Percentiles rank a stretch among this genome's conserved stretches.
Conservation (phyloP, 495 filamentous ascomycete species). For the Neurospora sp. region DNA sequence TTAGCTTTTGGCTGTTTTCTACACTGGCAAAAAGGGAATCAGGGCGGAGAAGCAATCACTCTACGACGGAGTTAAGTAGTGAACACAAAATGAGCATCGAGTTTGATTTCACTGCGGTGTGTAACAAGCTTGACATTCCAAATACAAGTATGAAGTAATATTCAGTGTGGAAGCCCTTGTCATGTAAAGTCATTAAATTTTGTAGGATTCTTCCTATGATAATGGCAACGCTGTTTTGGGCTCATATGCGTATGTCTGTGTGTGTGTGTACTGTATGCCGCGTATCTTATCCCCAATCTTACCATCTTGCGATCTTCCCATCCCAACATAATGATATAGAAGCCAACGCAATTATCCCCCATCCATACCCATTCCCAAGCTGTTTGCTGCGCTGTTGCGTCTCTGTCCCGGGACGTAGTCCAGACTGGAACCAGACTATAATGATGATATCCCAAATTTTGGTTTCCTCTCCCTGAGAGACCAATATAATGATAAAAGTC, state of each 20-base stretch:
- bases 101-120: background rate
- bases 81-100: background rate
- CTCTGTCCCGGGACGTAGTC: background rate
- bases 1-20: background rate
- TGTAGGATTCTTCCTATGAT: background rate
- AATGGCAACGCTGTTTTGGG: background rate
- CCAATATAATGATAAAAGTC: background rate
- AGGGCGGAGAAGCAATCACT: background rate
- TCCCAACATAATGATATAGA: no score
- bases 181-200: background rate
- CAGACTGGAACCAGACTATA: background rate
- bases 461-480: background rate
- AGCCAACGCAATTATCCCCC: no score
- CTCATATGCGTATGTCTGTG: background rate
- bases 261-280: background rate
- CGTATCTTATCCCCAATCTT: background rate
- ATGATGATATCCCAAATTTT: background rate
- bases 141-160: background rate
- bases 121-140: background rate
- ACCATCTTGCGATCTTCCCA: background rate
- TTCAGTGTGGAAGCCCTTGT: background rate
- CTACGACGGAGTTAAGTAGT: background rate
- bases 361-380: background rate
- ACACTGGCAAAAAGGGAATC: background rate
- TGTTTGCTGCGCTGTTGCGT: background rate